Base-by-base conservation (phyloP, 2,329 filamentous ascomycete species). In the Trichothecium sympodiale region DNA sequence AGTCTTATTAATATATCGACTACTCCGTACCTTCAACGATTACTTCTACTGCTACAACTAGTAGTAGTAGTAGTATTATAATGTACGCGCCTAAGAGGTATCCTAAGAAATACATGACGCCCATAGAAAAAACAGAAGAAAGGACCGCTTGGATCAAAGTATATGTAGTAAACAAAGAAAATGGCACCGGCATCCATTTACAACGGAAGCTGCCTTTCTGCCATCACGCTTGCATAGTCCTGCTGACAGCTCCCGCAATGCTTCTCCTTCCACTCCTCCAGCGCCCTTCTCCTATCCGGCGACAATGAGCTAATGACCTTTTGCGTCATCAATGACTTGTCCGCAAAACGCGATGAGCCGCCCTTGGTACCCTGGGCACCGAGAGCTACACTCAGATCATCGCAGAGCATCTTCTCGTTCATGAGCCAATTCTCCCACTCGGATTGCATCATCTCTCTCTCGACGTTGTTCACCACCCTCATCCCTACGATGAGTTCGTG, bases 351-450 rank as follows among this genome's bases (percentile, higher is more conserved):
- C 20, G 10, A 25, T 25, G 20, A 25, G 20, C 38, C 42, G 33
- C 36, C 40, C 29, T 43, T 42, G 31, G 10, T 10, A 6, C 20
- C 20, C 20, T 25, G 20, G 10, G 20, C 20, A 10, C 10, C 38
- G 15, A 81, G 54, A 48, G 69, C 56, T 23, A 51, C 51, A 17
- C 64, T 60, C 5, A 74, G 63, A 50, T 81, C 73, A 38, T 75
- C 74, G 55, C 91, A 98, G 33, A 83, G 74, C 25, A 67, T 59
- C 43, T 77, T 80, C 61, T 98, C 91, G 45, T 84, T 80, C 3
- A 73, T 59, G 20, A 96, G 69, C 88, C 89, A 98, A 43, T 84
- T 83, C 61, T 94, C 88, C 80, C 87, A 98, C 56, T 95, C 89
- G 1, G 82, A 81, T 49, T 77, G 74, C 36, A 96, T 59, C 55